Base-by-base conservation (phyloP, 2,329 filamentous ascomycete species). In the Periconia macrospinosa region DNA sequence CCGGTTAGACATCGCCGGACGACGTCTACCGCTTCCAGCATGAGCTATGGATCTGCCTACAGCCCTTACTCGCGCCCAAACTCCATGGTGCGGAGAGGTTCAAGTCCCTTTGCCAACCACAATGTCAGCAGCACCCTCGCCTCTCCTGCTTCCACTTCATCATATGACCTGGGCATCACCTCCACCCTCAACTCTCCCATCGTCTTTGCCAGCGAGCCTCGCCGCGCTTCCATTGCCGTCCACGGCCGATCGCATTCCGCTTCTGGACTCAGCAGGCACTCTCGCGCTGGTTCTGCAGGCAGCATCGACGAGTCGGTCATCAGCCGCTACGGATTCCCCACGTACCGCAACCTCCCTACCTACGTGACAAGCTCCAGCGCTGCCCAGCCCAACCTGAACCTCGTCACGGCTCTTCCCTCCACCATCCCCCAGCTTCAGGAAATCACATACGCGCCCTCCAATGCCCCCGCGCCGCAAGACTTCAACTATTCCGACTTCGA, bases 301-400 rank as follows among this genome's bases (percentile, higher is more conserved):
- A 86, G 83, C 65, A 79, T 92, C 44, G 89, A 92, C 61, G 83
- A 84, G 59, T 78, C 79, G 54, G 80, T 84, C 35, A 76, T 91
- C 52, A 85, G 83, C 63, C 86, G 86, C 61, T 93, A 87, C 75
- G 88, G 87, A 55, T 95, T 91, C 76, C 88, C 91, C n/a, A 90
- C 89, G 45, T 96, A 94, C 75, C 87, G 88, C 53, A 87, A 89
- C 65, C 81, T 91, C 72, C 87, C 89, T 30, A 78, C 75, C 60
- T 85, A 83, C 60, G 72, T 79, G 50, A 75, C 80, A 54, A 69
- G 78, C 63, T 60, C 75, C 47, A 62, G 68, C 60, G 53, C 60
- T 35, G 54, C 65, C 41, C 67, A 69, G 35, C 63, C 68, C 57
- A 67, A 46, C 67, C 65, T 62, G 78, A 66, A 66, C 74, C 30